Evolutionary conservation across 2,329 filamentous ascomycete genomes (phyloP).

Genomic region (Waltergamsia citrina): DNA sequence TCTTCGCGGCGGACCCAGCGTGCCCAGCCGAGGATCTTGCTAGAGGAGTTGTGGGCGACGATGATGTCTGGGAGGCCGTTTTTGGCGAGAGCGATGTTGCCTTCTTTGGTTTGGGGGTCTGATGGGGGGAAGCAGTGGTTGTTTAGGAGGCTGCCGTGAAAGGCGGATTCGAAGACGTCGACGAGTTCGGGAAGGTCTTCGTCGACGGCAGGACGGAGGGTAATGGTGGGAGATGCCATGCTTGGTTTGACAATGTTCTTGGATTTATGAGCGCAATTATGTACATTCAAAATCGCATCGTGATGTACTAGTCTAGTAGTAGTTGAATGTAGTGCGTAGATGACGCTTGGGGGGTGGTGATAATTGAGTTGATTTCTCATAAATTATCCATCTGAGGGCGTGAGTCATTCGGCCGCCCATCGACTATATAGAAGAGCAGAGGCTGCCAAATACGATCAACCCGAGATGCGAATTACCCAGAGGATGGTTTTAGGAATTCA

Average conservation of each 20-base stretch:
- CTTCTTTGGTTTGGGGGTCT: slow-evolving; percentile 11
- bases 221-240: too few species aligned
- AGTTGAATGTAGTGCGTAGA: too few species aligned
- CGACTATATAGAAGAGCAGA: too few species aligned
- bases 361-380: too few species aligned
- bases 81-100: slow-evolving; percentile 11
- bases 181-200: slow-evolving; percentile 20
- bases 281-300: background rate
- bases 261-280: background rate
- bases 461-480: too few species aligned
- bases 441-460: too few species aligned
- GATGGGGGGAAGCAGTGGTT: slow-evolving; percentile 16
- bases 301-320: too few species aligned
- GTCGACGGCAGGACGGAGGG: slow-evolving; percentile 26
- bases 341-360: too few species aligned
- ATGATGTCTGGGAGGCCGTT: slow-evolving; percentile 15
- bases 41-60: slow-evolving; percentile 15
- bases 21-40: slow-evolving; percentile 18
- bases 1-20: slow-evolving; percentile 21
- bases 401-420: too few species aligned
- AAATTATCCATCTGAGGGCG: too few species aligned
- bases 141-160: slow-evolving; percentile 18
- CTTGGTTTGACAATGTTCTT: background rate
- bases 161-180: slow-evolving; percentile 18
- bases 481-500: too few species aligned